Evolutionary conservation across 2,329 filamentous ascomycete species (phyloP).

Genomic region (Nemania serpens): DNA sequence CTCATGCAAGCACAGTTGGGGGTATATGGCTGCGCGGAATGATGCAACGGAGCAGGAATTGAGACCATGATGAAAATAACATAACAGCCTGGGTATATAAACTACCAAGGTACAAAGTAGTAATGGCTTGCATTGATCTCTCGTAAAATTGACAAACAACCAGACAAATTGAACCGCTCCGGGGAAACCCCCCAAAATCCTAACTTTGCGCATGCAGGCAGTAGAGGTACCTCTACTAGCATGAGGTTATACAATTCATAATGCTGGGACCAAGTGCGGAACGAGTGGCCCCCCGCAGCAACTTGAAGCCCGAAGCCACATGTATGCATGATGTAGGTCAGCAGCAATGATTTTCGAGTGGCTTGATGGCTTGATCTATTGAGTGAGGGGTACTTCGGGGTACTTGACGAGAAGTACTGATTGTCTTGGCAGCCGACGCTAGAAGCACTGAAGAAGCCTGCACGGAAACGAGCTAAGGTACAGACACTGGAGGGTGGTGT

Average conservation of each 20-base stretch:
- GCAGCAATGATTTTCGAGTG: slow-evolving; percentile 4
- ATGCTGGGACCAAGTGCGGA: slow-evolving; percentile 1
- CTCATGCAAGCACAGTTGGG: slow-evolving; percentile 10
- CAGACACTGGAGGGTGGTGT: neutral
- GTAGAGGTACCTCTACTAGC: neutral
- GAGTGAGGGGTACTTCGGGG: slow-evolving; percentile 18
- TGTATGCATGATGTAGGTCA: neutral
- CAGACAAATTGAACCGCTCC: neutral
- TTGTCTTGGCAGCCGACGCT: slow-evolving; percentile 34
- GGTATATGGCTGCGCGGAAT: neutral
- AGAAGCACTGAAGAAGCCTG: slow-evolving; percentile 45
- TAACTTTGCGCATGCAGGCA: neutral
- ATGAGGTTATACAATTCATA: slow-evolving; percentile 9
- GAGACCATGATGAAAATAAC: neutral
- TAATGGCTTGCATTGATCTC: slow-evolving; percentile 16
- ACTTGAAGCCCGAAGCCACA: slow-evolving; percentile 25
- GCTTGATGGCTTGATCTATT: slow-evolving; percentile 10
- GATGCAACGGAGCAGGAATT: slow-evolving; percentile 4
- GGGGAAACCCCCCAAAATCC: neutral
- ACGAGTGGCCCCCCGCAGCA: slow-evolving; percentile 9
- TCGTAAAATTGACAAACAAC: slow-evolving; percentile 24
- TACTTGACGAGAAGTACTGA: slow-evolving; percentile 21
- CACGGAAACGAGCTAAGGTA: slow-evolving; percentile 38
- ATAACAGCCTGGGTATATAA: no score
- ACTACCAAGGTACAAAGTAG: neutral